A percentile compares a stretch with the other conserved stretches of the same genome.
These are phyloP conservation scores for Cordyceps farinosa DNA, from an alignment of 2,329 filamentous ascomycete species.

Conservation along the genomic window DNA sequence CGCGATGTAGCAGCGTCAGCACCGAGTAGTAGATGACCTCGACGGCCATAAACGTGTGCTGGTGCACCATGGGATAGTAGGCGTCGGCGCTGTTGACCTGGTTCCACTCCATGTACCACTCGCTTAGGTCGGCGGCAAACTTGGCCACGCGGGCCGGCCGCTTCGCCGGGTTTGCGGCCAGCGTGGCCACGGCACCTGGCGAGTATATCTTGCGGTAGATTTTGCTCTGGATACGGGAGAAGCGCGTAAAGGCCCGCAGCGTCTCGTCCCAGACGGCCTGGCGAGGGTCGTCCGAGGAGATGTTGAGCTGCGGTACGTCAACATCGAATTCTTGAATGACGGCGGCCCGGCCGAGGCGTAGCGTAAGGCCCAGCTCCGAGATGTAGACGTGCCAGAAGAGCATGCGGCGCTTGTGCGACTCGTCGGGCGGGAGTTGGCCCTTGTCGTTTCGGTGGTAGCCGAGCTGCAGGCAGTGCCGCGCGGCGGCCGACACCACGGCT, in stretches of 20 bases:
- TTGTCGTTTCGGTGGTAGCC: conserved; percentile 23
- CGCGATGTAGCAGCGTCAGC: conserved; percentile 21
- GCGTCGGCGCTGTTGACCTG: conserved; percentile 19
- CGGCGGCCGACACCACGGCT: conserved; percentile 20
- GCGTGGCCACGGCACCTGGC: neutral
- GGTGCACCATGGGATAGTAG: conserved; percentile 19
- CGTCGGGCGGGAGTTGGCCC: conserved; percentile 9
- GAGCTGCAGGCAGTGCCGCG: conserved; percentile 22
- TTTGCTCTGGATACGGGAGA: conserved; percentile 18
- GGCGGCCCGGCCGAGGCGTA: conserved; percentile 21
- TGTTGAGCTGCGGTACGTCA: conserved; percentile 17
- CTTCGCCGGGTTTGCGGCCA: neutral
- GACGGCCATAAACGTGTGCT: conserved; percentile 19
- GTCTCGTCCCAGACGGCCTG: conserved; percentile 19
- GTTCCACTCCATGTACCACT: conserved; percentile 21
- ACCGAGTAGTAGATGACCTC: conserved; percentile 24
- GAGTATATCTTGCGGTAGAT: conserved; percentile 22
- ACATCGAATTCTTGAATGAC: conserved; percentile 22
- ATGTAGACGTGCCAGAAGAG: conserved; percentile 25
- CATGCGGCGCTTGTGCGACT: conserved; percentile 17
- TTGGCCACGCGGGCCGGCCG: conserved; percentile 6
- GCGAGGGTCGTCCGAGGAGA: conserved; percentile 15
- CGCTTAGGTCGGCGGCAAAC: conserved; percentile 16
- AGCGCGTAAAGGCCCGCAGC: conserved; percentile 16
- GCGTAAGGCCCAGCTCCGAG: conserved; percentile 20